phyloP scores from a whole-genome alignment of 2,329 filamentous ascomycete species.

The Verticillium longisporum region DNA sequence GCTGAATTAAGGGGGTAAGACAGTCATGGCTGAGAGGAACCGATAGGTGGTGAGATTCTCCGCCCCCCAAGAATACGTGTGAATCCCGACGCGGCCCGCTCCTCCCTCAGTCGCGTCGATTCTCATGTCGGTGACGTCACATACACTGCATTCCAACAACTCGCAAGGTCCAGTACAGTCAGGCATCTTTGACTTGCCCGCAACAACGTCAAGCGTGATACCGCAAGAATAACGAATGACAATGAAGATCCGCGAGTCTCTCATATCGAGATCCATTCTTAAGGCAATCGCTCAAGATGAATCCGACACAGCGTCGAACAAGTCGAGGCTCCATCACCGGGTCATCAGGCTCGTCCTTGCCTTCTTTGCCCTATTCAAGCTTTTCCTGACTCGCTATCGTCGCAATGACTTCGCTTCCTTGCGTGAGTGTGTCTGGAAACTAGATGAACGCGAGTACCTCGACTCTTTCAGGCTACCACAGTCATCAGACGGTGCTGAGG shows the following conservation, averaged over 20 bases:
- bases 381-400: slow-evolving; percentile 20
- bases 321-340: slow-evolving; percentile 14
- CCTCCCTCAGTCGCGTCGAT: too few relatives aligned
- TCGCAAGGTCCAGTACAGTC: too few relatives aligned
- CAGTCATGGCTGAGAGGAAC: too few relatives aligned
- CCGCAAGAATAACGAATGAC: not conserved
- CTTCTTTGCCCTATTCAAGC: slow-evolving; percentile 25
- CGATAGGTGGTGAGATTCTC: too few relatives aligned
- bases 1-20: not conserved
- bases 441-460: slow-evolving; percentile 30
- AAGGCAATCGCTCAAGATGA: slow-evolving; percentile 45
- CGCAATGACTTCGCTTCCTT: slow-evolving; percentile 21
- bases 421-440: slow-evolving; percentile 20
- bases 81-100: too few relatives aligned
- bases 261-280: slow-evolving; percentile 52
- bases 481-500: slow-evolving; percentile 30
- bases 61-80: too few relatives aligned
- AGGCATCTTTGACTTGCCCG: not conserved
- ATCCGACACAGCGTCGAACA: slow-evolving; percentile 3
- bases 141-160: too few relatives aligned
- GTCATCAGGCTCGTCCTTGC: slow-evolving; percentile 22
- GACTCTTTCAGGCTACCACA: slow-evolving; percentile 23
- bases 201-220: not conserved
- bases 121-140: too few relatives aligned
- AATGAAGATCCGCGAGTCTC: slow-evolving; percentile 24